These are phyloP conservation scores for Claviceps sorghi DNA, from an alignment of 2,329 filamentous ascomycete species.

Conservation along the genomic window DNA sequence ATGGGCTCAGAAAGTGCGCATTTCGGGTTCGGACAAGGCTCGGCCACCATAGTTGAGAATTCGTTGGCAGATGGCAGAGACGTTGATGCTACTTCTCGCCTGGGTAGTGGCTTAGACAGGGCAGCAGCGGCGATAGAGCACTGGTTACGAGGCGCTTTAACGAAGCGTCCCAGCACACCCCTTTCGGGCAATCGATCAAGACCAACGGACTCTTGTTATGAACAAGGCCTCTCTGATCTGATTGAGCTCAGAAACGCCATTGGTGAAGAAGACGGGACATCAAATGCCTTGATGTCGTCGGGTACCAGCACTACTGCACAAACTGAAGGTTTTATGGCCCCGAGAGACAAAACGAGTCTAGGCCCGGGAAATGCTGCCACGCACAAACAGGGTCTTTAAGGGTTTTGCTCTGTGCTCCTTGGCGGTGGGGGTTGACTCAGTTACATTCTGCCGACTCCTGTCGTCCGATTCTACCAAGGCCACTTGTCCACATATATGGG, in stretches of 20 bases:
- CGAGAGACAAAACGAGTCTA: constrained; percentile 23
- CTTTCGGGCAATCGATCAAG: constrained; percentile 25
- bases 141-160: constrained; percentile 75
- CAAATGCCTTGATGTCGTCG: constrained; percentile 18
- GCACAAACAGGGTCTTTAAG: constrained; percentile 29
- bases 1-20: constrained; percentile 46
- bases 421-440: background rate
- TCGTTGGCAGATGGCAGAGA: constrained; percentile 34
- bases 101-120: constrained; percentile 54
- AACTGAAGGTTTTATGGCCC: constrained; percentile 18
- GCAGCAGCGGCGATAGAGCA: constrained; percentile 78
- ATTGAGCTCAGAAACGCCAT: constrained; percentile 56
- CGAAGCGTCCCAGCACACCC: constrained; percentile 42
- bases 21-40: constrained; percentile 34
- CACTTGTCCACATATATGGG: background rate
- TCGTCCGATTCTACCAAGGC: background rate
- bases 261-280: constrained; percentile 35
- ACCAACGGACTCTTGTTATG: constrained; percentile 10
- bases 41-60: constrained; percentile 34
- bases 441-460: too few species aligned
- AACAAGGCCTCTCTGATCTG: constrained; percentile 40
- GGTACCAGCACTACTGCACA: constrained; percentile 23
- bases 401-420: background rate
- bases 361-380: constrained; percentile 1
- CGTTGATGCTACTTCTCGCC: constrained; percentile 24